Evolutionary conservation across 352 stramenopile species (phyloP).

Genomic region (Globisporangium splendens): DNA sequence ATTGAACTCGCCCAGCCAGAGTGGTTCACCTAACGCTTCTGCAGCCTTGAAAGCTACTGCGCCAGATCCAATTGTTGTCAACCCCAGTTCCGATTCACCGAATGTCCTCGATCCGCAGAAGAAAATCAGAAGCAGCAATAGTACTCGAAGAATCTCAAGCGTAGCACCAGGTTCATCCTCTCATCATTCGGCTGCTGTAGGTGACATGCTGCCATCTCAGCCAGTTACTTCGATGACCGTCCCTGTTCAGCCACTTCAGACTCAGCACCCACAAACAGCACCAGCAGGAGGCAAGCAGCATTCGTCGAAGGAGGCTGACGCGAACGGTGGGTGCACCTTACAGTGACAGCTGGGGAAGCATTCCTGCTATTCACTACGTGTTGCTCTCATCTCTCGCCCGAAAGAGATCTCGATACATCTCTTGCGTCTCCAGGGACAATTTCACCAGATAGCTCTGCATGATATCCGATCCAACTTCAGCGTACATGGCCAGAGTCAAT

Average conservation of each 20-base stretch:
- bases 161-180: neutral
- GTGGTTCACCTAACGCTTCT: too few relatives aligned
- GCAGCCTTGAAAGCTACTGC: too few relatives aligned
- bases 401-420: conserved; percentile 10
- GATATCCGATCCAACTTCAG: conserved; percentile 30
- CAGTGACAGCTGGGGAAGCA: conserved; percentile 2
- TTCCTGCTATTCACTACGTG: too few relatives aligned
- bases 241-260: neutral
- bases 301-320: conserved; percentile 7
- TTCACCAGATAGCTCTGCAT: conserved; percentile 8
- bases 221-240: too few relatives aligned
- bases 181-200: too few relatives aligned
- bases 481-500: conserved; percentile 28
- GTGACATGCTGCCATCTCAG: too few relatives aligned
- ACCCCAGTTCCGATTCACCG: neutral
- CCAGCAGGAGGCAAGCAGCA: conserved; percentile 3
- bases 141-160: neutral
- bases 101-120: neutral
- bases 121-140: neutral
- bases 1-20: too few relatives aligned
- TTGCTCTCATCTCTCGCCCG: conserved; percentile 1
- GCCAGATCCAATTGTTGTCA: too few relatives aligned
- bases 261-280: neutral
- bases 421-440: neutral
- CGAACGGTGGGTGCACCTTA: conserved; percentile 10